Base-by-base conservation (phyloP, 164 flowering plant genomes). In the Platanus orientalis region DNA sequence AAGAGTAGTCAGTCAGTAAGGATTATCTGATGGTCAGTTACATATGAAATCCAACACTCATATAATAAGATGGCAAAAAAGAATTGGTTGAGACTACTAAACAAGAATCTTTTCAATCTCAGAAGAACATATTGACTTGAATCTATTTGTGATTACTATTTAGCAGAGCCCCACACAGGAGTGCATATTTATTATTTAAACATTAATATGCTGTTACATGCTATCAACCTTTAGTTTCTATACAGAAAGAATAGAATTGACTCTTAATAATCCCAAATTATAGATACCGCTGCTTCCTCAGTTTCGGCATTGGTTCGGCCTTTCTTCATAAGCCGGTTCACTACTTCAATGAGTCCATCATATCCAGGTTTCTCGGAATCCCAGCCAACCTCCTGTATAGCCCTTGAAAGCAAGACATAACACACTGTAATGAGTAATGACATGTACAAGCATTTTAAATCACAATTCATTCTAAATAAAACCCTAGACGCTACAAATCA, bases 291-390 rank as follows among this genome's bases (percentile, higher is more conserved):
- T 1, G 96, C 84, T 40, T 84, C 80, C 63, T 53, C 76, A 25
- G 87, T 72, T 44, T 87, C 87, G 20, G 79, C 53, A 74, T 79
- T 85, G 62, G 56, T 73, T 65, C 64, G 71, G 58, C 83, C 76
- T 51, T 72, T 84, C 72, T 69, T 66, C 84, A 80, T 75, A 17
- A 93, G 81, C 19, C 72, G 76, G 50, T 79, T 80, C 5, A 80
- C 96, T 3, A 93, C 88, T 70, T 93, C 98, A 39, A 93, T 87
- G 7, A 93, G 73, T 64, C 98, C 98, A 64, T 87, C 91, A 49
- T 90, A 93, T 52, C 97, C 98, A 17, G 87, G 80, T 74, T 83
- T 90, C 66, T 79, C 83, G 0, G 98, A 93, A 75, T 93, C 92
- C 97, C 90, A 90, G 65, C 97, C 94, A 54, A 83, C 88, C 70